Conservation (phyloP, 106 monocot species). For the Dactylorhiza incarnata region DNA sequence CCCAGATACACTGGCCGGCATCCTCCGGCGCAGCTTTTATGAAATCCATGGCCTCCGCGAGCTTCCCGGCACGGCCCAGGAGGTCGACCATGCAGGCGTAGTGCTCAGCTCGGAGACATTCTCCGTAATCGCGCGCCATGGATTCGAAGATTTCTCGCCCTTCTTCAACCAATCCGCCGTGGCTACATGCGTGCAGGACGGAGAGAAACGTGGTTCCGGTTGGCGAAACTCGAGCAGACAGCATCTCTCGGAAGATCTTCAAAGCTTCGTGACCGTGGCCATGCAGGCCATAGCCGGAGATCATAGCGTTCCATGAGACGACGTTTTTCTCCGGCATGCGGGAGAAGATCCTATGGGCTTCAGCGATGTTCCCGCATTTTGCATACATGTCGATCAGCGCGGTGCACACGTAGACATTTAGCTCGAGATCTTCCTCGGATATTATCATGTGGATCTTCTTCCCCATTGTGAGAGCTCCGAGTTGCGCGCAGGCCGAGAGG, state of each 20-base stretch:
- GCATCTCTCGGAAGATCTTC: constrained; percentile 43
- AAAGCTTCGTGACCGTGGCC: constrained; percentile 59
- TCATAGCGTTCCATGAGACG: constrained; percentile 78
- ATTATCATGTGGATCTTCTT: constrained; percentile 56
- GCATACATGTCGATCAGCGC: constrained; percentile 94
- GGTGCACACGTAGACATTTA: constrained; percentile 69
- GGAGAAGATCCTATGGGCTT: constrained; percentile 50
- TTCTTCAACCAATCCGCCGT: constrained; percentile 65
- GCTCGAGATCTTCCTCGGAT: constrained; percentile 35
- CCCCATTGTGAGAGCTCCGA: constrained; percentile 67
- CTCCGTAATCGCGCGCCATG: constrained; percentile 34
- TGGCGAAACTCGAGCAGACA: constrained; percentile 24
- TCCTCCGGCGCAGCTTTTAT: constrained; percentile 31
- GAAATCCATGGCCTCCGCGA: constrained; percentile 47
- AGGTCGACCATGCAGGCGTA: constrained; percentile 82
- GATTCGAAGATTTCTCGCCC: constrained; percentile 35
- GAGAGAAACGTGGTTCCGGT: constrained; percentile 58
- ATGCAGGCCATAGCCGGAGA: constrained; percentile 69
- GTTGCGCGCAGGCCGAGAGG: constrained; percentile 78
- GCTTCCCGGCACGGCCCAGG: constrained; percentile 62
- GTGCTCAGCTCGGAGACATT: constrained; percentile 45
- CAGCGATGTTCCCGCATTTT: constrained; percentile 57
- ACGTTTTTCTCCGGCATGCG: constrained; percentile 65
- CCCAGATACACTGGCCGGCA: constrained; percentile 55
- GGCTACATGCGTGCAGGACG: constrained; percentile 71